Conservation (phyloP, 305 asterid genomes). For the Solanum hybrid region DNA sequence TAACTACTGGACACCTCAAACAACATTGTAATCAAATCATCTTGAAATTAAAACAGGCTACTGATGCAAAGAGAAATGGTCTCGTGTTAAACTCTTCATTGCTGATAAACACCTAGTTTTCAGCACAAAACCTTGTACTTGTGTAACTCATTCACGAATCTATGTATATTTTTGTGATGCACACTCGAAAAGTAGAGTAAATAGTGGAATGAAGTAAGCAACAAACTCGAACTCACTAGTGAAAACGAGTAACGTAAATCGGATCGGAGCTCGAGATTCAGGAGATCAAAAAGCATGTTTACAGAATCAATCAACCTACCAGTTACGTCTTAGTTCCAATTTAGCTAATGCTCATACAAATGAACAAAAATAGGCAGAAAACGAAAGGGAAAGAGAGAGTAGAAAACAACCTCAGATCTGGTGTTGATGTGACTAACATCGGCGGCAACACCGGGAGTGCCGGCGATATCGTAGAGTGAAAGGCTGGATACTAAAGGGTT, state of each 20-base stretch:
- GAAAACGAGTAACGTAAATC: neutral
- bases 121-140: neutral
- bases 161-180: neutral
- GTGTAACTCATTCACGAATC: neutral
- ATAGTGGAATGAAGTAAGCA: neutral
- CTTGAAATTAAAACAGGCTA: neutral
- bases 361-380: neutral
- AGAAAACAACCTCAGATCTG: slow-evolving; percentile 64
- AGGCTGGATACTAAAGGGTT: slow-evolving; percentile 73
- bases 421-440: slow-evolving; percentile 90
- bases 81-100: neutral
- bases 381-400: neutral
- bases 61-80: neutral
- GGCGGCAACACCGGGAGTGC: slow-evolving; percentile 90
- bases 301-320: neutral
- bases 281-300: neutral
- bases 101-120: neutral
- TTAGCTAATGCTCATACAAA: neutral
- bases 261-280: neutral
- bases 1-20: neutral
- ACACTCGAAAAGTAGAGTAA: neutral
- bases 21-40: neutral
- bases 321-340: neutral
- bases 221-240: neutral
- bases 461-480: slow-evolving; percentile 90